Percentiles rank a stretch among this genome's conserved stretches.
phyloP scores from a whole-genome alignment of 352 stramenopile genomes.

The Phytophthora hibernalis region DNA sequence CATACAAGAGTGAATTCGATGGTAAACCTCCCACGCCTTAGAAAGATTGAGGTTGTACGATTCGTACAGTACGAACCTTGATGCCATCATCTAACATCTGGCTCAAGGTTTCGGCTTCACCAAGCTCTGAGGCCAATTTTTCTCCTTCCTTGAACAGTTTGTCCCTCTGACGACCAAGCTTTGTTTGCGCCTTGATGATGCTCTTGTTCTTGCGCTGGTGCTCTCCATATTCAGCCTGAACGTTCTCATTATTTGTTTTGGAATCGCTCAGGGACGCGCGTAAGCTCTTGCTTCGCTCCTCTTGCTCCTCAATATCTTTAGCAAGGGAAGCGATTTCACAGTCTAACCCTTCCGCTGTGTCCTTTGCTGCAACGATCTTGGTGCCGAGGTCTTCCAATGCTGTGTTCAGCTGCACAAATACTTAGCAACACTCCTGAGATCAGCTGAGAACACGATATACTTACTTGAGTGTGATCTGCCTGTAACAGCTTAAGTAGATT shows the following conservation, averaged over 20 bases:
- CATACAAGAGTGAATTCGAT: slow-evolving; percentile 1
- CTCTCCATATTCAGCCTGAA: slow-evolving; percentile 24
- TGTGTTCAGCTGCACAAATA: slow-evolving; percentile 25
- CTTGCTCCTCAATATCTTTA: slow-evolving; percentile 35
- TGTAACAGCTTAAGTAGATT: slow-evolving; percentile 30
- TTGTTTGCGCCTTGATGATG: slow-evolving; percentile 27
- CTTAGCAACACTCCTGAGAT: slow-evolving; percentile 11
- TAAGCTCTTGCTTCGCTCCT: slow-evolving; percentile 21
- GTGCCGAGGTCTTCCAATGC: slow-evolving; percentile 23
- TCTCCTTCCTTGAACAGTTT: slow-evolving; percentile 34
- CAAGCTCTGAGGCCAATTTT: slow-evolving; percentile 14
- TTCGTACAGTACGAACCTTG: too few species aligned
- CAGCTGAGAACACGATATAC: neutral
- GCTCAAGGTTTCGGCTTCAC: slow-evolving; percentile 32
- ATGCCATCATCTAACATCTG: slow-evolving; percentile 39
- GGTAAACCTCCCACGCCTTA: neutral
- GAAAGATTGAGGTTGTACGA: slow-evolving; percentile 6
- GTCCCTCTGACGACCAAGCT: slow-evolving; percentile 30
- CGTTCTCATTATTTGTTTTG: slow-evolving; percentile 21
- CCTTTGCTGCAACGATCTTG: slow-evolving; percentile 25
- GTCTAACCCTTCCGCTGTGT: slow-evolving; percentile 17
- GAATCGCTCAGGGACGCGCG: slow-evolving; percentile 10
- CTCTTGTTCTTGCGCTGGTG: slow-evolving; percentile 30
- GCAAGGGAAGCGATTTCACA: slow-evolving; percentile 24
- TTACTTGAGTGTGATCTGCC: slow-evolving; percentile 40